A percentile compares a stretch with the other conserved stretches of the same genome.
phyloP scores from a whole-genome alignment of 305 asterid species.

The Fraxinus angustifolia region DNA sequence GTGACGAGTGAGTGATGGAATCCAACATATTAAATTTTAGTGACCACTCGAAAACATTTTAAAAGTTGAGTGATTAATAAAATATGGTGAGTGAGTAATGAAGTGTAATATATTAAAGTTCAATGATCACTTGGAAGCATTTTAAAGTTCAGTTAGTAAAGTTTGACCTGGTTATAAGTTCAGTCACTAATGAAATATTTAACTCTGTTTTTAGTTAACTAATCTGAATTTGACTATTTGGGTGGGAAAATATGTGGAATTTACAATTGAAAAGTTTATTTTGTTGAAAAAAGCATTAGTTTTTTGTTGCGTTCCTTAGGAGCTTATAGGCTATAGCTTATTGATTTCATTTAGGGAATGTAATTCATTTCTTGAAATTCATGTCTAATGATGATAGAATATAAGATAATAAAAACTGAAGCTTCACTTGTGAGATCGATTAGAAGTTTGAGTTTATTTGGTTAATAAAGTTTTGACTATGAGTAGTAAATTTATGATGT shows the following conservation, averaged over 20 bases:
- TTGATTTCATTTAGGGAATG: neutral
- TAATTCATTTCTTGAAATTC: neutral
- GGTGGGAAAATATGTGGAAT: neutral
- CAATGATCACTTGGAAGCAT: neutral
- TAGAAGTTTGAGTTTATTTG: neutral
- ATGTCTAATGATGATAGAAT: neutral
- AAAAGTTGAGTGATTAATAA: neutral
- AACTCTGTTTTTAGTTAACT: neutral
- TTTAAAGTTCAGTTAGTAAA: too few relatives aligned
- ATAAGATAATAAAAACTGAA: neutral
- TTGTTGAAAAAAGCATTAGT: neutral
- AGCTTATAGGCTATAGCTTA: neutral
- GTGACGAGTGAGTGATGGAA: neutral
- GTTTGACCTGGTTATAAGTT: too few relatives aligned
- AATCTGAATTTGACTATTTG: neutral
- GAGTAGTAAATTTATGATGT: neutral
- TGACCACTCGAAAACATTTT: neutral
- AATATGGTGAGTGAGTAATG: too few relatives aligned
- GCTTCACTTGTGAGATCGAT: neutral
- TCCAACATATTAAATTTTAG: neutral
- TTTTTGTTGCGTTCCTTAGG: neutral
- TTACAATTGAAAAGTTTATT: neutral
- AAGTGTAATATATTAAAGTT: neutral
- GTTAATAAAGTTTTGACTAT: neutral
- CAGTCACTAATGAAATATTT: too few relatives aligned